Conservation (phyloP, 2,329 filamentous ascomycete species). For the Talaromyces sp. region DNA sequence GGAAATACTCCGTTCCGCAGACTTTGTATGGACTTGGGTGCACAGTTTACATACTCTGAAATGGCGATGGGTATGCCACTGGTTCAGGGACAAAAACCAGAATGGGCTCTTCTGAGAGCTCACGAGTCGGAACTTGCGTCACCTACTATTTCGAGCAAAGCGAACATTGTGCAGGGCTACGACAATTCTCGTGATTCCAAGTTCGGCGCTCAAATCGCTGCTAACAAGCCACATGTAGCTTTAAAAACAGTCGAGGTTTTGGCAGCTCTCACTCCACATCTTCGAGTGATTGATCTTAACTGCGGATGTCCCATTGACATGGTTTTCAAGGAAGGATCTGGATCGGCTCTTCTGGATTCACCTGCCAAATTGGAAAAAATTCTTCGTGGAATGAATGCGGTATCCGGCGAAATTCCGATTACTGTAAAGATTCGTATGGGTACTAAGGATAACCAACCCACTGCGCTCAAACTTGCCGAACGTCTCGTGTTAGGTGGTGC, state of each 20-base stretch:
- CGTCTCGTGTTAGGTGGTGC: constrained; percentile 75
- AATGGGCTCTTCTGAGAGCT: constrained; percentile 93
- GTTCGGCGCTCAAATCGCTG: constrained; percentile 90
- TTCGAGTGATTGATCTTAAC: constrained; percentile 91
- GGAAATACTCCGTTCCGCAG: constrained; percentile 93
- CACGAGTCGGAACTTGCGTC: constrained; percentile 77
- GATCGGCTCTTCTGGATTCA: constrained; percentile 86
- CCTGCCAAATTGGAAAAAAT: constrained; percentile 90
- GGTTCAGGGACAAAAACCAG: constrained; percentile 81
- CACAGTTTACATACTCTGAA: constrained; percentile 93
- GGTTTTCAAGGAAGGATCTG: constrained; percentile 81
- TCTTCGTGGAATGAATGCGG: constrained; percentile 89
- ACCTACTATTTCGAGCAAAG: constrained; percentile 60
- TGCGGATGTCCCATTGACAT: constrained; percentile 97
- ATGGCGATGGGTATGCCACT: constrained; percentile 94
- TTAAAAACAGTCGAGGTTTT: constrained; percentile 84
- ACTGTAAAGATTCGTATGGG: constrained; percentile 94
- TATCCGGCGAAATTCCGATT: constrained; percentile 86
- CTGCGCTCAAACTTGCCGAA: constrained; percentile 75
- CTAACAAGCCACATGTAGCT: constrained; percentile 86
- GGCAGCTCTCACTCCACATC: constrained; percentile 70
- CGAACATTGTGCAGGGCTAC: constrained; percentile 66
- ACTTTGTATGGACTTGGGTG: constrained; percentile 82
- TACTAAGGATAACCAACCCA: constrained; percentile 74
- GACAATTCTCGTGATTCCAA: constrained; percentile 78